Percentiles rank a stretch among this genome's conserved stretches.
These are phyloP conservation scores for Mucor irregularis DNA, from an alignment of 371 early-diverging fungal species.

Conservation along the genomic window DNA sequence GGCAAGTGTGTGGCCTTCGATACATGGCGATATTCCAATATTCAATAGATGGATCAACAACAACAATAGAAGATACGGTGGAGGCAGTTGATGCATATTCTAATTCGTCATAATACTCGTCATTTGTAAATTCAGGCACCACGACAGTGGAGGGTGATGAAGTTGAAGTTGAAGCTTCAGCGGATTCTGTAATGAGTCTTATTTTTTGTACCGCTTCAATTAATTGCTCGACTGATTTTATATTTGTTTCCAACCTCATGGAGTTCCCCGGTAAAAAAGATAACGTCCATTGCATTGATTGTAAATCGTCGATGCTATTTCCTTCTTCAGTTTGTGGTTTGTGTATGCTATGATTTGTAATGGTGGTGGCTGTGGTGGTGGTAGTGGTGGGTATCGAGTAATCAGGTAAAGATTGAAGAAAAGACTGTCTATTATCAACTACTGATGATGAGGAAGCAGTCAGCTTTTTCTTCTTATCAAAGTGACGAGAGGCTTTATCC, in stretches of 20 bases:
- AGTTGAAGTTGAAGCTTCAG: neutral
- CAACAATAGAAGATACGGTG: neutral
- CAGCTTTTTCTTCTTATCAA: constrained; percentile 27
- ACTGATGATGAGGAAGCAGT: neutral
- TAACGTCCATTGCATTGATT: constrained; percentile 44
- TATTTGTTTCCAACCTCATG: constrained; percentile 47
- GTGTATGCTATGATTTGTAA: neutral
- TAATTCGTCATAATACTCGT: constrained; percentile 9
- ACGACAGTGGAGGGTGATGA: neutral
- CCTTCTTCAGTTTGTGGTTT: neutral
- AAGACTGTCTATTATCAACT: neutral
- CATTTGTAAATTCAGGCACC: neutral
- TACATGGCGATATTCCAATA: constrained; percentile 42
- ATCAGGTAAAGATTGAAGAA: neutral
- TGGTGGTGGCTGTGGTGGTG: neutral
- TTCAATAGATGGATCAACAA: constrained; percentile 36
- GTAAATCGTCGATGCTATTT: constrained; percentile 11
- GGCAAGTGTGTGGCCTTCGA: constrained; percentile 29
- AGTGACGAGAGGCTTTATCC: constrained; percentile 45
- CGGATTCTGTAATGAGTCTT: constrained; percentile 24
- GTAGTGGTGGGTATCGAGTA: neutral
- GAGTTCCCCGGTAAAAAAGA: constrained; percentile 46
- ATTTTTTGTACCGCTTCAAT: constrained; percentile 53
- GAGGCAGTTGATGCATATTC: constrained; percentile 3
- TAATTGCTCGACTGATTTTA: constrained; percentile 49